These are phyloP conservation scores for Backusella tarrabulga DNA, from an alignment of 192 early-diverging fungal genomes.

Conservation along the genomic window DNA sequence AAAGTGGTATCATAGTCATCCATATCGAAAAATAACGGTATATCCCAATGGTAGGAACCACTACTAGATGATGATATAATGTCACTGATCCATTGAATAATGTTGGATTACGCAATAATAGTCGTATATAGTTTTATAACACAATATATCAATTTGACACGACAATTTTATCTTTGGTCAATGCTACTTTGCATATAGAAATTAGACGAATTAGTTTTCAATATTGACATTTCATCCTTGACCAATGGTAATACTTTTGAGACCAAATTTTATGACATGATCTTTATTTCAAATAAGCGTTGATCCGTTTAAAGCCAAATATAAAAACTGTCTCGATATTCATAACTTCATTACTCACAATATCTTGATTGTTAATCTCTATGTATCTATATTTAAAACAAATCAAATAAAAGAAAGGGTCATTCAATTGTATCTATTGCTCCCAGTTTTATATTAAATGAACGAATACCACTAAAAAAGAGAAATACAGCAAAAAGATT, in stretches of 20 bases:
- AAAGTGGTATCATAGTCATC: too few relatives aligned
- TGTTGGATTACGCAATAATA: neutral
- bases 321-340: neutral
- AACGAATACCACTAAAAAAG: neutral
- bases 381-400: too few relatives aligned
- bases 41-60: too few relatives aligned
- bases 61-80: too few relatives aligned
- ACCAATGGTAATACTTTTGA: neutral
- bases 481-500: neutral
- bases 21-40: too few relatives aligned
- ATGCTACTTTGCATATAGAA: too few relatives aligned
- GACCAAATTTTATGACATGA: neutral
- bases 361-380: neutral
- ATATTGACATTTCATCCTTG: neutral
- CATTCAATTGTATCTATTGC: too few relatives aligned
- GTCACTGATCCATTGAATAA: too few relatives aligned
- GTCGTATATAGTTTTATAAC: neutral
- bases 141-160: neutral
- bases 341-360: neutral
- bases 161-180: too few relatives aligned
- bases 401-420: too few relatives aligned
- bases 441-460: neutral
- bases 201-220: too few relatives aligned
- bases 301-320: neutral
- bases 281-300: neutral